Percentiles rank a stretch among this genome's conserved stretches.
phyloP scores from a whole-genome alignment of 345 rosid species.

The Moricandia arvensis region DNA sequence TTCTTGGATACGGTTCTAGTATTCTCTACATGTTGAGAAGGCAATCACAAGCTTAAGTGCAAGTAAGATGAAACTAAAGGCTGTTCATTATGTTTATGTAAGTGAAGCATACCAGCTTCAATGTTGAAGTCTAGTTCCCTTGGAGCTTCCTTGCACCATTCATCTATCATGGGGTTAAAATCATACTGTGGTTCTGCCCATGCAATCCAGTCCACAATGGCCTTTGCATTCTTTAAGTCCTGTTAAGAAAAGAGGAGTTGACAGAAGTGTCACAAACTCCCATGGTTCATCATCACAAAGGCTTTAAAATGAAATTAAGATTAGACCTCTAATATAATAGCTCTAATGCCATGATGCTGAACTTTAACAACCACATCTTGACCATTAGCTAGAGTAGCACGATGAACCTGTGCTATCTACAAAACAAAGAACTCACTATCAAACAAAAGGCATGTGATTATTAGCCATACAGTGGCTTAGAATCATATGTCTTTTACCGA shows the following conservation, averaged over 20 bases:
- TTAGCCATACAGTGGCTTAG: conserved; percentile 2
- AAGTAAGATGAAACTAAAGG: not conserved
- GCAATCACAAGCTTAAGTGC: not conserved
- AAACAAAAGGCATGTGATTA: not conserved
- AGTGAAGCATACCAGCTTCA: conserved; percentile 75
- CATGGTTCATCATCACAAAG: conserved; percentile 13
- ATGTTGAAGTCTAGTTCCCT: conserved; percentile 90
- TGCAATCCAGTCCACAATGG: conserved; percentile 92
- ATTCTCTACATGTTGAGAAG: conserved; percentile 57
- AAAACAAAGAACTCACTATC: conserved; percentile 22
- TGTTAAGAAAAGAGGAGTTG: conserved; percentile 34
- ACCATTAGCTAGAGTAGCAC: conserved; percentile 73
- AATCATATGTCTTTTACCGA: conserved; percentile 53
- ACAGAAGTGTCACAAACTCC: conserved; percentile 11
- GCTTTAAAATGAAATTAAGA: conserved; percentile 29
- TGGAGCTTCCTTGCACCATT: conserved; percentile 99
- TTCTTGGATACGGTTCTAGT: conserved; percentile 73
- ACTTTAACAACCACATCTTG: conserved; percentile 93
- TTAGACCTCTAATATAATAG: conserved; percentile 78
- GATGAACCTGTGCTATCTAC: conserved; percentile 97
- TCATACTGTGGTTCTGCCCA: conserved; percentile 93
- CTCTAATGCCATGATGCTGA: conserved; percentile 81
- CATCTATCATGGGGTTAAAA: conserved; percentile 95
- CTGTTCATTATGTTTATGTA: conserved; percentile 3
- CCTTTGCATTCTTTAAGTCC: conserved; percentile 92